phyloP scores from a whole-genome alignment of 2,329 filamentous ascomycete species.

The Septoria petroselini region DNA sequence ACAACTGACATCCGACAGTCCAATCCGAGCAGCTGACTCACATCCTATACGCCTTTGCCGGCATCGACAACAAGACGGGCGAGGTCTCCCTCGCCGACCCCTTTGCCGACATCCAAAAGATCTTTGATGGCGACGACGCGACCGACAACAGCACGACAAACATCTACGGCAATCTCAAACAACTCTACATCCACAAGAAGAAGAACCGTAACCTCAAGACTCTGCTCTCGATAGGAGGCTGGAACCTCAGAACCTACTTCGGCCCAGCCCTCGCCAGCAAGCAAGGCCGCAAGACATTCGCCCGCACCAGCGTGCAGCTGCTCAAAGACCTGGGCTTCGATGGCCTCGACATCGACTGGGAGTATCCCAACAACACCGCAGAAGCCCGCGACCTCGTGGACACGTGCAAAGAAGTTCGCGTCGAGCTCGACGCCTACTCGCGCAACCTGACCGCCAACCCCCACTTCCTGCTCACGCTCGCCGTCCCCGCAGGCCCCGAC shows the following conservation, averaged over 20 bases:
- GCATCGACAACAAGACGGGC: slow-evolving; percentile 71
- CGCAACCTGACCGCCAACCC: slow-evolving; percentile 27
- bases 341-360: slow-evolving; percentile 49
- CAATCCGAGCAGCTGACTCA: slow-evolving; percentile 78
- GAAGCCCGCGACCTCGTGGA: slow-evolving; percentile 42
- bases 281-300: slow-evolving; percentile 63
- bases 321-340: slow-evolving; percentile 75
- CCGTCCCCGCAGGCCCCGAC: slow-evolving; percentile 42
- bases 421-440: slow-evolving; percentile 42
- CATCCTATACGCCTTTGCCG: slow-evolving; percentile 84
- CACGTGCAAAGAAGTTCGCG: slow-evolving; percentile 33
- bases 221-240: slow-evolving; percentile 80
- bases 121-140: slow-evolving; percentile 62
- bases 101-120: slow-evolving; percentile 66
- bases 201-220: slow-evolving; percentile 71
- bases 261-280: slow-evolving; percentile 61
- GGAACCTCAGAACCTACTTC: slow-evolving; percentile 76
- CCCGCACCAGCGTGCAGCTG: slow-evolving; percentile 66
- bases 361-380: slow-evolving; percentile 42
- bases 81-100: slow-evolving; percentile 70
- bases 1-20: slow-evolving; percentile 40
- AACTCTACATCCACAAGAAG: slow-evolving; percentile 72
- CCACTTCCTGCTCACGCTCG: slow-evolving; percentile 44
- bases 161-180: slow-evolving; percentile 70
- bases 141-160: slow-evolving; percentile 40